phyloP scores from a whole-genome alignment of 2,329 filamentous ascomycete species.

The Ceratocystis eucalypticola region DNA sequence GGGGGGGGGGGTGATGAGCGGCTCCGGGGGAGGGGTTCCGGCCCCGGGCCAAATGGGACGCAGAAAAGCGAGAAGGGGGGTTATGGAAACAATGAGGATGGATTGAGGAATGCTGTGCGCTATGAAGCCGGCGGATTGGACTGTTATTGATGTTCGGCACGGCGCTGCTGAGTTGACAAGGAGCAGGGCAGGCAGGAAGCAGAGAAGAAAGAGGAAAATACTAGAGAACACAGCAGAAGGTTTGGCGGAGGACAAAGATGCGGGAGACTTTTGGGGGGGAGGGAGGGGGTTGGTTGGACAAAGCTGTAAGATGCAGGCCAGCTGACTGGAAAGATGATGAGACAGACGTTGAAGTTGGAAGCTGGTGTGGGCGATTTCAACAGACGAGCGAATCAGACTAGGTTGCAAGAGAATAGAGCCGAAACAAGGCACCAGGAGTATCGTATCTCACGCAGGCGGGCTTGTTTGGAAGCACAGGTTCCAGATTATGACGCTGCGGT shows the following conservation, averaged over 20 bases:
- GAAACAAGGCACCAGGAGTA: neutral
- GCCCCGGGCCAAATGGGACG: slow-evolving; percentile 10
- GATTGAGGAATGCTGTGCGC: neutral
- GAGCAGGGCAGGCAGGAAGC: neutral
- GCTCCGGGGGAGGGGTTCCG: slow-evolving; percentile 13
- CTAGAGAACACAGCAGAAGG: neutral
- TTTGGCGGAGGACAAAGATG: neutral
- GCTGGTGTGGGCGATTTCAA: neutral
- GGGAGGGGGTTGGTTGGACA: neutral
- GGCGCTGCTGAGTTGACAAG: no score
- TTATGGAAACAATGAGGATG: neutral
- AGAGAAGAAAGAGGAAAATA: neutral
- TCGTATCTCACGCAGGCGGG: neutral
- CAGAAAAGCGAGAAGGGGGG: neutral
- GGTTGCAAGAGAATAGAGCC: no score
- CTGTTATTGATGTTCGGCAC: no score
- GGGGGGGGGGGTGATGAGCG: neutral
- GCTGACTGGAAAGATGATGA: slow-evolving; percentile 1
- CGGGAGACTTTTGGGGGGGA: neutral
- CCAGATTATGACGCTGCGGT: neutral
- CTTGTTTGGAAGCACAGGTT: neutral
- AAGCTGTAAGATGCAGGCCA: neutral
- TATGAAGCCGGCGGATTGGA: neutral
- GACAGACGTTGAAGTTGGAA: neutral
- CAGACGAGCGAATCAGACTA: neutral